Base-by-base conservation (phyloP, 495 filamentous ascomycete species). In the Daldinia caldariorum region DNA sequence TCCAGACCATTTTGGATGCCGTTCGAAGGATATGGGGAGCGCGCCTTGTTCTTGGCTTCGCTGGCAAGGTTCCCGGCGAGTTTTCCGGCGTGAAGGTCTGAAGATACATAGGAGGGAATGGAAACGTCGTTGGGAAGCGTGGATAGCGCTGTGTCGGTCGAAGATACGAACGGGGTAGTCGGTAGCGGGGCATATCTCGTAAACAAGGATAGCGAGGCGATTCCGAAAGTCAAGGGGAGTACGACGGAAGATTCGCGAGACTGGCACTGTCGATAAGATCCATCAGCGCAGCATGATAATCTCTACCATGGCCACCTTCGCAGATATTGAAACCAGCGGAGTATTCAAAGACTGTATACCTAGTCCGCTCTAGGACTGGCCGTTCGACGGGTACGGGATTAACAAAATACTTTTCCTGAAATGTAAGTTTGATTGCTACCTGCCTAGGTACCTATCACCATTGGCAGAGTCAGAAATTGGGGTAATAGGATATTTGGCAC, bases 41-140 rank as follows among this genome's bases (percentile, higher is more conserved):
- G 60, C 12, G 18, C 67, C 16, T 45, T 62, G 37, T 68, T 63
- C 63, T 53, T 71, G 49, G 67, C 60, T 3, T 61, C 64, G 35
- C 61, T 63, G 22, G 26, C 49, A 18, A 63, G 49, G 34, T 71
- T 68, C 32, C 60, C 55, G 12, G 58, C 63, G 4, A 16, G 49
- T 26, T 71, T 68, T 22, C 60, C 55, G 12, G 58, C 63, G 4
- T 14, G 31, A 2, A 43, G 37, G 4, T 18, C 29, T 12, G 12
- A 26, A 51, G 16, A 37, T 56, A 14, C 14, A 37, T 16, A 8
- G 2, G 51, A 31, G 3, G 9, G 50, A 13, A 31, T 1, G 6
- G 32, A 41, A 12, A 20, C 57, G 35, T 12, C 38, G 31, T 10
- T 22, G 16, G 31, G 31, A 26, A 51, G 29, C 6, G 31, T 61